Percentiles rank a stretch among this genome's conserved stretches.
phyloP scores from a whole-genome alignment of 2,329 filamentous ascomycete species.

The Shiraia sp. region DNA sequence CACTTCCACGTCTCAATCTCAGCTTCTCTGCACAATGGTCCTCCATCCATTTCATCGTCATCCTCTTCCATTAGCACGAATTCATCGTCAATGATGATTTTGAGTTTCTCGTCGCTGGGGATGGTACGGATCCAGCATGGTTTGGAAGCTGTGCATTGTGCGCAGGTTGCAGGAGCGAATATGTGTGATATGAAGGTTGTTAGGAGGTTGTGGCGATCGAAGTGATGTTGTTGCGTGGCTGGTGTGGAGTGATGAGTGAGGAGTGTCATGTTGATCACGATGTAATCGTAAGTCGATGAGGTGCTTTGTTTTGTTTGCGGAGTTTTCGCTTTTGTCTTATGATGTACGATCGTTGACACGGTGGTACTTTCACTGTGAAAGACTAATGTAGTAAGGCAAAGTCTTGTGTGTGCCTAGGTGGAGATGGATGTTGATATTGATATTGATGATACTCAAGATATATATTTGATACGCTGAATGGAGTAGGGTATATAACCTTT shows the following conservation, averaged over 20 bases:
- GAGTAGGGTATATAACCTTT: too few species aligned
- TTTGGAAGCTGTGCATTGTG: conserved; percentile 13
- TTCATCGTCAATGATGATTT: conserved; percentile 16
- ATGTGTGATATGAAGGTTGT: conserved; percentile 16
- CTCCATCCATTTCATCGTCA: conserved; percentile 22
- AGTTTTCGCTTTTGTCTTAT: too few species aligned
- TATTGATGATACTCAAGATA: too few species aligned
- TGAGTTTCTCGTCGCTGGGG: conserved; percentile 4
- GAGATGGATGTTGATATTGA: too few species aligned
- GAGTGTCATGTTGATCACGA: too few species aligned
- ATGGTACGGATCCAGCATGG: conserved; percentile 2
- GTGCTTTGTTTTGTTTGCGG: too few species aligned
- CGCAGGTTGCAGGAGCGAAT: conserved; percentile 17
- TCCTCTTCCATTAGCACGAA: conserved; percentile 13
- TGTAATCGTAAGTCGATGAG: too few species aligned
- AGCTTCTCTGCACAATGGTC: conserved; percentile 25
- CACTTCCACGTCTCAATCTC: conserved; percentile 27
- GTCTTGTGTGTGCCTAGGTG: too few species aligned
- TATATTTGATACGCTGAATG: too few species aligned
- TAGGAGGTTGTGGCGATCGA: conserved; percentile 15
- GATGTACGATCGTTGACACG: too few species aligned
- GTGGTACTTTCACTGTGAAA: too few species aligned
- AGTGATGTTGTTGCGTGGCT: conserved; percentile 12
- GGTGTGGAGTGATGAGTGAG: conserved; percentile 1
- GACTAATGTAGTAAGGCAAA: too few species aligned